These are phyloP conservation scores for Lipomyces yamadae DNA, from an alignment of 805 yeast genomes.

Conservation along the genomic window DNA sequence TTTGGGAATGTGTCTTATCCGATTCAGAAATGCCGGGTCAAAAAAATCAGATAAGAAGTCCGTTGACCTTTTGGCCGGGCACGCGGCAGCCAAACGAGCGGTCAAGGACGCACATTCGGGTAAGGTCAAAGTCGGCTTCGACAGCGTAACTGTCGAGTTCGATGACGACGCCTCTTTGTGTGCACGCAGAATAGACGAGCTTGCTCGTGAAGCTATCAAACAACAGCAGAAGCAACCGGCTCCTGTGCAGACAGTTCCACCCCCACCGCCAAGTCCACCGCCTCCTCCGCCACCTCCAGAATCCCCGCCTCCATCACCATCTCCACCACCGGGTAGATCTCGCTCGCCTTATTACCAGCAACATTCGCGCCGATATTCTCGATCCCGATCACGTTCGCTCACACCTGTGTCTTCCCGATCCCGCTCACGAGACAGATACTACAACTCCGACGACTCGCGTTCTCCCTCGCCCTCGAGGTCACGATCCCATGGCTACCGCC, in stretches of 20 bases:
- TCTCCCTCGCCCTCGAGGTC: background rate
- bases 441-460: slow-evolving; percentile 8
- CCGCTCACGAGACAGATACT: slow-evolving; percentile 12
- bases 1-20: slow-evolving; percentile 68
- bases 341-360: slow-evolving; percentile 1
- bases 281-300: slow-evolving; percentile 20
- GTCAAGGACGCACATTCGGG: slow-evolving; percentile 47
- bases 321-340: background rate
- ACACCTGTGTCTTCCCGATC: background rate
- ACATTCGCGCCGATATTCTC: slow-evolving; percentile 6
- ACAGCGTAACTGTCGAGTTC: slow-evolving; percentile 48
- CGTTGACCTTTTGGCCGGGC: slow-evolving; percentile 45
- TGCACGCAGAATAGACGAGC: slow-evolving; percentile 24
- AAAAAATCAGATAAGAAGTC: slow-evolving; percentile 10
- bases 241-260: background rate
- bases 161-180: slow-evolving; percentile 46
- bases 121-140: slow-evolving; percentile 58
- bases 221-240: slow-evolving; percentile 4
- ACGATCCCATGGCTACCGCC: background rate
- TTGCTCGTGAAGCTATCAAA: background rate
- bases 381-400: slow-evolving; percentile 4
- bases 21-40: slow-evolving; percentile 56
- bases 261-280: slow-evolving; percentile 34
- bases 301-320: slow-evolving; percentile 9
- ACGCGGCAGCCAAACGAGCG: slow-evolving; percentile 54